Evolutionary conservation across 2,329 filamentous ascomycete species (phyloP), one percentile per base, ranked within the genome.

Genomic region (Hypocrella siamensis): DNA sequence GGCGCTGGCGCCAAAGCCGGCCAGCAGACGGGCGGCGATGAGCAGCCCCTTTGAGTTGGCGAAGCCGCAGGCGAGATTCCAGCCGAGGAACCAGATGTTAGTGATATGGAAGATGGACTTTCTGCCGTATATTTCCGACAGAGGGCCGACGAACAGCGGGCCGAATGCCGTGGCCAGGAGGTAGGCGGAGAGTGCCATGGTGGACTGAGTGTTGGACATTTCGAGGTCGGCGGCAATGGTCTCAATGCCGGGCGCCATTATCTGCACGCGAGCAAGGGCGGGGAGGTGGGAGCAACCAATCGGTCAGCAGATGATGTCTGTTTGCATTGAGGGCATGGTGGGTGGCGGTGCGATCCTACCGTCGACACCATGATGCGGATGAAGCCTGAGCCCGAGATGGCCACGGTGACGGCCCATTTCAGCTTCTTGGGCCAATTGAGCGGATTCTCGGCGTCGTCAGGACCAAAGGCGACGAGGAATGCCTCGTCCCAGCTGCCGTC

Each of bases 341-440:
- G 7, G 12, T 7, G 1, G 21, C 21, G 21, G 12, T 22, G 21
- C 21, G 7, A 22, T 7, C 7, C 12, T 22, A 22, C 21, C 21
- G 63, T 64, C 4, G 61, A 64, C 0, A 65, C 59, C 38, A 68
- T 54, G 35, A 67, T 65, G 8, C 60, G 59, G 28, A 63, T 64
- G 40, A 69, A 66, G 6, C 61, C 63, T 0, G 60, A 62, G 3
- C 57, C 56, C 0, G 63, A 66, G 1, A 67, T 51, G 4, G 65
- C 54, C 30, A 60, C 44, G 3, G 63, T 68, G 2, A 62, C 58
- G 0, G 52, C 51, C 65, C 64, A 68, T 44, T 67, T 68, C 47
- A 36, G 1, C 34, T 42, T 0, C 53, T 44, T 58, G 57, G 63
- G 32, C 19, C 19, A 28, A 19, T 32, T 29, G 16, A 26, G 26